phyloP scores from a whole-genome alignment of 345 rosid species.

The Aurinia saxatilis region DNA sequence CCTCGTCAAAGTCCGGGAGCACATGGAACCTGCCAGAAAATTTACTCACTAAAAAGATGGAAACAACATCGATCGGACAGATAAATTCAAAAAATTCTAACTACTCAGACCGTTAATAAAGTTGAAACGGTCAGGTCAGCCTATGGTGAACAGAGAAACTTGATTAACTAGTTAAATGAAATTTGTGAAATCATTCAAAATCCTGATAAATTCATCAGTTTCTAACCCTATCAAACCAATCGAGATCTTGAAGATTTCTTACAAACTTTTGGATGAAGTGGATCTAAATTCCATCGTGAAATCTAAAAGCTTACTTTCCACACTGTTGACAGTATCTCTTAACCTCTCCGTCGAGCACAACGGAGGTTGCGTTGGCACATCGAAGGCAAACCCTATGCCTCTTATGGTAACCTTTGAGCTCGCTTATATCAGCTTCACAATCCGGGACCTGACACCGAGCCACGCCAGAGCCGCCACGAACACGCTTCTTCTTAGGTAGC shows the following conservation, averaged over 20 bases:
- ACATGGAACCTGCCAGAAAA: slow-evolving; percentile 64
- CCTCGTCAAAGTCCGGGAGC: slow-evolving; percentile 84
- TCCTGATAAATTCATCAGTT: slow-evolving; percentile 6
- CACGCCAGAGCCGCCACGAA: slow-evolving; percentile 25
- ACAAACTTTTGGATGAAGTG: no score
- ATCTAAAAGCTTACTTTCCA: slow-evolving; percentile 57
- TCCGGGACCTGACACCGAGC: slow-evolving; percentile 71
- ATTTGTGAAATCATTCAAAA: neutral
- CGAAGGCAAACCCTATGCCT: slow-evolving; percentile 84
- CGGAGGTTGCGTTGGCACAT: slow-evolving; percentile 64
- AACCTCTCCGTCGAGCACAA: slow-evolving; percentile 53
- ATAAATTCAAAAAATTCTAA: neutral
- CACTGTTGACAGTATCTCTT: slow-evolving; percentile 99
- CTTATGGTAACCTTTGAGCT: slow-evolving; percentile 87
- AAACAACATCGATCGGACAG: neutral
- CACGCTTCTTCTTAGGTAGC: slow-evolving; percentile 62
- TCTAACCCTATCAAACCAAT: neutral
- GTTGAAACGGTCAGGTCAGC: neutral
- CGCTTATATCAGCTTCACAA: slow-evolving; percentile 79
- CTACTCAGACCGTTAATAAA: neutral
- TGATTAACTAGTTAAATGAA: neutral
- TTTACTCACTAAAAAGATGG: neutral
- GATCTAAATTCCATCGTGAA: neutral
- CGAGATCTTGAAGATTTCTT: neutral
- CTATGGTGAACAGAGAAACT: slow-evolving; percentile 1